Percentiles rank a stretch among this genome's conserved stretches.
Conservation (phyloP, 768 basidiomycete species). For the Kwoniella newhampshirensis region DNA sequence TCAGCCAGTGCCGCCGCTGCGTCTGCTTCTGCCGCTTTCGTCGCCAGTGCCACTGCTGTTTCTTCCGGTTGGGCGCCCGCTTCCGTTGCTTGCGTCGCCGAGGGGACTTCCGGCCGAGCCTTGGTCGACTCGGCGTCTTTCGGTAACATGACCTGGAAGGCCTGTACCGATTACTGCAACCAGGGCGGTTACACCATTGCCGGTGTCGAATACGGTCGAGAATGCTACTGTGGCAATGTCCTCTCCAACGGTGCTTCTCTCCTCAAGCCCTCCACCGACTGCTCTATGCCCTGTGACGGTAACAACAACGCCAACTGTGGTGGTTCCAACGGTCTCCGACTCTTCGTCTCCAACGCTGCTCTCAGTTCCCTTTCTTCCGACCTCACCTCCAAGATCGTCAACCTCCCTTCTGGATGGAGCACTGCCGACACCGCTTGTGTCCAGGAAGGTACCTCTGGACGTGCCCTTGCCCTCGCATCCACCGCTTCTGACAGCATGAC, state of each 20-base stretch:
- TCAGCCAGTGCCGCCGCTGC: neutral
- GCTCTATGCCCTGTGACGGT: slow-evolving; percentile 26
- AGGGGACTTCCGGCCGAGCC: slow-evolving; percentile 23
- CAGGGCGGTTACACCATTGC: slow-evolving; percentile 45
- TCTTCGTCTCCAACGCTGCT: slow-evolving; percentile 14
- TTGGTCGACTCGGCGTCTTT: slow-evolving; percentile 14
- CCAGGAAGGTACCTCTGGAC: slow-evolving; percentile 11
- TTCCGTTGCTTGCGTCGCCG: slow-evolving; percentile 22
- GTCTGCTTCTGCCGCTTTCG: too few relatives aligned
- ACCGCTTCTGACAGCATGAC: slow-evolving; percentile 26
- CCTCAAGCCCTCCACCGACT: slow-evolving; percentile 4
- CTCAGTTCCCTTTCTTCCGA: slow-evolving; percentile 5
- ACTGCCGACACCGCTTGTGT: slow-evolving; percentile 15
- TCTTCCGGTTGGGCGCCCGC: slow-evolving; percentile 18
- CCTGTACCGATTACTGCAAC: slow-evolving; percentile 48
- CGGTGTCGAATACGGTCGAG: slow-evolving; percentile 48
- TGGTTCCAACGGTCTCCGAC: slow-evolving; percentile 9
- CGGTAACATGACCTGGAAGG: slow-evolving; percentile 39
- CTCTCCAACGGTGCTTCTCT: slow-evolving; percentile 58
- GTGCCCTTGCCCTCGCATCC: slow-evolving; percentile 18
- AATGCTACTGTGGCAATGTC: slow-evolving; percentile 58
- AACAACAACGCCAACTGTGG: slow-evolving; percentile 10
- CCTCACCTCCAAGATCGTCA: slow-evolving; percentile 11
- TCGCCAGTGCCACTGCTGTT: neutral
- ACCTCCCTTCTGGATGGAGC: slow-evolving; percentile 19